These are phyloP conservation scores for Papiliotrema fonsecae DNA, from an alignment of 1,284 basidiomycete genomes.

Conservation along the genomic window DNA sequence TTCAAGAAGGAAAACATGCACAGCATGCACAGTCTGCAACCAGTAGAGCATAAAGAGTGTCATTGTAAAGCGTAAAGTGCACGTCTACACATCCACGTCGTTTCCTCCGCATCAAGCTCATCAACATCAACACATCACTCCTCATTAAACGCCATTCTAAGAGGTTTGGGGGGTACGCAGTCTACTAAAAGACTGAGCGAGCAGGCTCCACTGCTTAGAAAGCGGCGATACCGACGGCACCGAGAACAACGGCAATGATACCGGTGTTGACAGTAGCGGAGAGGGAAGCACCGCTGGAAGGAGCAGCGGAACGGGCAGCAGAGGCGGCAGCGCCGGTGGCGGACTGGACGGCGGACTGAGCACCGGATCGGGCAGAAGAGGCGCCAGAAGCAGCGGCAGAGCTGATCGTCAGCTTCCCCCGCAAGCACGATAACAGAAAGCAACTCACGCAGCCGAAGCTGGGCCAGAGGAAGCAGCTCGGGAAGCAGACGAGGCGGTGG, in stretches of 20 bases:
- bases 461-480: conserved; percentile 3
- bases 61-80: background rate
- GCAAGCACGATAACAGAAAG: background rate
- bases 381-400: conserved; percentile 3
- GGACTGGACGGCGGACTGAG: conserved; percentile 8
- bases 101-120: too few species aligned
- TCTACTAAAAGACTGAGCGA: too few species aligned
- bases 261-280: conserved; percentile 12
- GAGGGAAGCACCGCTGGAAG: conserved; percentile 4
- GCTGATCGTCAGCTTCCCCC: background rate
- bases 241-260: conserved; percentile 23
- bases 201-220: conserved; percentile 27
- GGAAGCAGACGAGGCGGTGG: conserved; percentile 5
- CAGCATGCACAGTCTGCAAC: background rate
- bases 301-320: conserved; percentile 10
- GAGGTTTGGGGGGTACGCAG: too few species aligned
- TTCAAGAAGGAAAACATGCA: too few species aligned
- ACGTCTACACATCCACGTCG: too few species aligned
- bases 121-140: too few species aligned
- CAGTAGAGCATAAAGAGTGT: background rate
- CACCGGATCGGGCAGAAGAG: conserved; percentile 3
- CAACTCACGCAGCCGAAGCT: background rate
- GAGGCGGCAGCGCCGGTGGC: conserved; percentile 7
- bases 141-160: too few species aligned
- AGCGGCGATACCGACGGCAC: conserved; percentile 22